Evolutionary conservation across 768 basidiomycete genomes (phyloP).

Genomic region (Glaciozyma martinii): DNA sequence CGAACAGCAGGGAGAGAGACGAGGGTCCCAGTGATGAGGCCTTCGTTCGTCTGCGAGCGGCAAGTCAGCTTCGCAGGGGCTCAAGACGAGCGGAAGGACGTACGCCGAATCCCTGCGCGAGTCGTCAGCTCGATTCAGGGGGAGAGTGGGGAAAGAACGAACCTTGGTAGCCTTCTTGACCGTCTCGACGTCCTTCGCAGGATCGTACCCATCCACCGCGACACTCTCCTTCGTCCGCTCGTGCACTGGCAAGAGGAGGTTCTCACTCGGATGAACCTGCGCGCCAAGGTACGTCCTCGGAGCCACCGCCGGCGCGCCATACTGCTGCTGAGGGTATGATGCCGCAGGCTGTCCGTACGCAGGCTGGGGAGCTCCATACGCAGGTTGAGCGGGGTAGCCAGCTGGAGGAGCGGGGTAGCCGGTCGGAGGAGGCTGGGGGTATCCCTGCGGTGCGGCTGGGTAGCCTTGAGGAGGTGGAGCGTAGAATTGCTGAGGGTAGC

Average conservation of each 20-base stretch:
- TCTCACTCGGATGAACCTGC: not conserved
- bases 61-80: no score
- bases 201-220: not conserved
- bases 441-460: conserved; percentile 10
- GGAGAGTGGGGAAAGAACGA: not conserved
- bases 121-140: not conserved
- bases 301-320: not conserved
- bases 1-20: not conserved
- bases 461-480: conserved; percentile 14
- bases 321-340: conserved; percentile 1
- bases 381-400: not conserved
- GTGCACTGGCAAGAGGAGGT: not conserved
- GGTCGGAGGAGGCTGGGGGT: not conserved
- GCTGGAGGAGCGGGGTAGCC: not conserved
- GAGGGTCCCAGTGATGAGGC: not conserved
- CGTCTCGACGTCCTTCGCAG: conserved; percentile 38
- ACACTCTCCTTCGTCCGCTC: not conserved
- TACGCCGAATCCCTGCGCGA: not conserved
- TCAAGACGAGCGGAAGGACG: no score
- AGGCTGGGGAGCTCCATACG: not conserved
- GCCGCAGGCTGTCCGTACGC: conserved; percentile 19
- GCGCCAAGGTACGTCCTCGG: conserved; percentile 5
- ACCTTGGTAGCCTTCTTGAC: conserved; percentile 42
- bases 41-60: conserved; percentile 1
- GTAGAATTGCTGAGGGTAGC: conserved; percentile 10